Base-by-base conservation (phyloP, 805 yeast genomes). In the Saturnispora silvae region DNA sequence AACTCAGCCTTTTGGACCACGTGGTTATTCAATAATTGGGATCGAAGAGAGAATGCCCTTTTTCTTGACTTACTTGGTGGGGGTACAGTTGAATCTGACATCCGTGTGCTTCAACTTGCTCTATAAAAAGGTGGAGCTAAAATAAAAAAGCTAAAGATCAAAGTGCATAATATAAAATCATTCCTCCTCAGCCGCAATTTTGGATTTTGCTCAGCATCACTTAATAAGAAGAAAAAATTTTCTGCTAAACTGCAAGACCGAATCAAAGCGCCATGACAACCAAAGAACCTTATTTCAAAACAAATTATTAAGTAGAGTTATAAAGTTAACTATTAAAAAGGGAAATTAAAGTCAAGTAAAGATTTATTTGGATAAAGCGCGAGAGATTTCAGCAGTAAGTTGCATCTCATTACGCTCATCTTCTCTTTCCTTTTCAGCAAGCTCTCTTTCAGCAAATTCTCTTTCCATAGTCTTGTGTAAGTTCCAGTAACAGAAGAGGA, bases 1-100 rank as follows among this genome's bases (percentile, higher is more conserved):
- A 28, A 20, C 16, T 48, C 52, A 4, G 50, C 54, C 20, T 52
- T 48, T 37, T 60, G 38, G 41, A 43, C 34, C 20, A 60, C 45
- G 18, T 49, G 47, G 38, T 65, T 72, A 50, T 66, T 72, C 58
- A 79, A 68, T 34, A 80, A 61, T 57, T 80, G 85, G 0, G 81
- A 65, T 42, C 87, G 63, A 39, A 80, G 55, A 7, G 83, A 75
- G 42, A 76, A 72, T 0, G 86, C 86, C 47, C 87, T 57, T 43
- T 67, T 69, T 44, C 82, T 60, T 22, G 68, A 59, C 37, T 46
- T 54, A 13, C 53, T 49, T 2, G 61, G 53, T 28, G 43, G 47
- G 5, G 58, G 15, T 1, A 44, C 43, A 11, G 6, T 15, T 1
- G 59, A 51, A 28, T 43, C 45, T 4, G 58, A 17, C 2, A 43